phyloP scores from a whole-genome alignment of 2,329 filamentous ascomycete species.

The Plenodomus tracheiphilus region DNA sequence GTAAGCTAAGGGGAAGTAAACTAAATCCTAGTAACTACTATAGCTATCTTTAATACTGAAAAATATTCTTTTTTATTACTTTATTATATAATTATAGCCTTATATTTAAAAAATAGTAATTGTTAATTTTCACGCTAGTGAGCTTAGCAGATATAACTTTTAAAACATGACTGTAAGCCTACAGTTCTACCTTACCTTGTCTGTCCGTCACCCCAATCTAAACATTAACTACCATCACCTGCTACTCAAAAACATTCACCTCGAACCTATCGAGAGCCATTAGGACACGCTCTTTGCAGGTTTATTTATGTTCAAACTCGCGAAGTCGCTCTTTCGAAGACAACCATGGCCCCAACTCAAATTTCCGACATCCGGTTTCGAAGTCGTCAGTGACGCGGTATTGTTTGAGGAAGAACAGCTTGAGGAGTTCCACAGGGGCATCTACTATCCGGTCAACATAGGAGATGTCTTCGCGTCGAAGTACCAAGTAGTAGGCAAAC shows the following conservation, averaged over 20 bases:
- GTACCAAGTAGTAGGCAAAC: constrained; percentile 20
- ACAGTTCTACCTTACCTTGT: constrained; percentile 6
- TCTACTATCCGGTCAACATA: constrained; percentile 16
- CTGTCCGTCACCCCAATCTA: constrained; percentile 10
- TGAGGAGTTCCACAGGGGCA: constrained; percentile 1
- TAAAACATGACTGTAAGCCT: too few species aligned
- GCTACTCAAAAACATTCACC: constrained; percentile 9
- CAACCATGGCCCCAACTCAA: constrained; percentile 14
- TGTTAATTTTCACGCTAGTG: too few species aligned
- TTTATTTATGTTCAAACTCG: constrained; percentile 10
- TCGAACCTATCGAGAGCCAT: constrained; percentile 7
- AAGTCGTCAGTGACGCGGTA: constrained; percentile 12
- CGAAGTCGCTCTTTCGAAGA: constrained; percentile 11
- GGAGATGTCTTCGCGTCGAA: constrained; percentile 14
- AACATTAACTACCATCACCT: constrained; percentile 9
- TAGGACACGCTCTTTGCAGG: constrained; percentile 7
- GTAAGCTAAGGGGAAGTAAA: too few species aligned
- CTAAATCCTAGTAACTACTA: too few species aligned
- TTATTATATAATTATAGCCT: too few species aligned
- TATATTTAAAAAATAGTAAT: too few species aligned
- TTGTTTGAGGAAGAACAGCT: constrained; percentile 14
- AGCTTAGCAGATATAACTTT: too few species aligned
- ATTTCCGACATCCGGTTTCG: constrained; percentile 13
- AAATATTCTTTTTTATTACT: too few species aligned
- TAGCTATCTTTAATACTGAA: too few species aligned